phyloP scores from a whole-genome alignment of 2,329 filamentous ascomycete species.

The Diaporthe amygdali region DNA sequence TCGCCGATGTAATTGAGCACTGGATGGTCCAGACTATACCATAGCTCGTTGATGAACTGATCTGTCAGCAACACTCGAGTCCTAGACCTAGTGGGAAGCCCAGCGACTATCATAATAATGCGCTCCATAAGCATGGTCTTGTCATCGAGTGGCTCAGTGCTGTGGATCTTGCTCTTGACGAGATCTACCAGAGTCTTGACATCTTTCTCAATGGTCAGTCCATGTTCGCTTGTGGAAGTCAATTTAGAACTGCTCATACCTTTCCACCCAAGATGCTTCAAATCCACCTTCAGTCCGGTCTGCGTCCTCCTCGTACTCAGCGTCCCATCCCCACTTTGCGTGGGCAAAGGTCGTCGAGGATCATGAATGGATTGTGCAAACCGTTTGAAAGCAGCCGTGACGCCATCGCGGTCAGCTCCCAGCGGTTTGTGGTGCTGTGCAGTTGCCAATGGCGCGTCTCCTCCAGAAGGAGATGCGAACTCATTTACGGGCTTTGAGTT shows the following conservation, averaged over 20 bases:
- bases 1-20: constrained; percentile 69
- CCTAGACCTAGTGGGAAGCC: constrained; percentile 66
- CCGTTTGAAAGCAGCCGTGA: constrained; percentile 39
- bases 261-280: constrained; percentile 58
- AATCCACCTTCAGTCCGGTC: constrained; percentile 59
- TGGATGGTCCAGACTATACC: constrained; percentile 75
- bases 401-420: constrained; percentile 38
- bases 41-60: constrained; percentile 70
- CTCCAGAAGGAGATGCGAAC: constrained; percentile 24
- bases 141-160: constrained; percentile 70
- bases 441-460: constrained; percentile 25
- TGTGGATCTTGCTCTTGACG: constrained; percentile 66
- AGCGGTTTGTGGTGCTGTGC: constrained; percentile 27
- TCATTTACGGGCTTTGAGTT: neutral
- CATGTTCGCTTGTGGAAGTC: neutral
- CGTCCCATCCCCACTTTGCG: constrained; percentile 66
- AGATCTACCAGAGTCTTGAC: constrained; percentile 67
- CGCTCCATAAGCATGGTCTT: constrained; percentile 80
- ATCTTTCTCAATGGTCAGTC: constrained; percentile 47
- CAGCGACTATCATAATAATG: constrained; percentile 72
- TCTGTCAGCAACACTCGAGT: constrained; percentile 69
- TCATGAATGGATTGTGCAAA: constrained; percentile 46
- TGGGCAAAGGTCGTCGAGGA: constrained; percentile 66
- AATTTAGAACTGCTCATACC: constrained; percentile 37
- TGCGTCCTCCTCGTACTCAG: constrained; percentile 56